Percentiles rank a stretch among this genome's conserved stretches.
Conservation (phyloP, 257 asterid species). For the Solanum paucissectum region DNA sequence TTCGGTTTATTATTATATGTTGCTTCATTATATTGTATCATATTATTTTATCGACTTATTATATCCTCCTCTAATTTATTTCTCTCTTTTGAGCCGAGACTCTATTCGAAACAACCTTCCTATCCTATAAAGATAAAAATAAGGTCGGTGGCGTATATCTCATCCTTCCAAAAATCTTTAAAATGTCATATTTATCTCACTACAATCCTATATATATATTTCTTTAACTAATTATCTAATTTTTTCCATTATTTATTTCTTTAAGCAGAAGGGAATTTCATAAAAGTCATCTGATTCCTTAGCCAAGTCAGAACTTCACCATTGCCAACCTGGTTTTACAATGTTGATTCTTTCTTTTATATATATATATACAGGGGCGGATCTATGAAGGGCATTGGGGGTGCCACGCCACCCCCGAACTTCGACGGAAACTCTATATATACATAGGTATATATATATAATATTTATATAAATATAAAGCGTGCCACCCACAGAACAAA, state of each 20-base stretch:
- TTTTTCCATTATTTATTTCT: not conserved
- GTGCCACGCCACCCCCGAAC: no score
- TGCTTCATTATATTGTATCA: not conserved
- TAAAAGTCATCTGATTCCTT: constrained; percentile 4
- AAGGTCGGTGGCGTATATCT: no score
- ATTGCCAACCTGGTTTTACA: constrained; percentile 13
- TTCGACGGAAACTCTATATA: no score
- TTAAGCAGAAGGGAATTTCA: not conserved
- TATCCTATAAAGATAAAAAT: no score
- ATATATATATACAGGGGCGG: no score
- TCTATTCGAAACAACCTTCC: no score
- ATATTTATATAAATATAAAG: no score
- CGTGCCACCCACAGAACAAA: no score
- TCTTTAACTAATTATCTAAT: not conserved
- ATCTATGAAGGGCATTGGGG: no score
- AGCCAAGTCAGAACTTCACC: constrained; percentile 5
- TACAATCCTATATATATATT: not conserved
- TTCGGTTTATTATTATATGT: not conserved
- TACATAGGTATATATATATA: no score
- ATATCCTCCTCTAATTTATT: accelerated
- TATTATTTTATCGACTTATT: not conserved
- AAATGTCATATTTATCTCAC: not conserved
- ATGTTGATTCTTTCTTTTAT: not conserved
- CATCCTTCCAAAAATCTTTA: not conserved
- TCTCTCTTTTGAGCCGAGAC: not conserved